Evolutionary conservation across 768 basidiomycete species (phyloP).

Genomic region (Naematelia encephala): DNA sequence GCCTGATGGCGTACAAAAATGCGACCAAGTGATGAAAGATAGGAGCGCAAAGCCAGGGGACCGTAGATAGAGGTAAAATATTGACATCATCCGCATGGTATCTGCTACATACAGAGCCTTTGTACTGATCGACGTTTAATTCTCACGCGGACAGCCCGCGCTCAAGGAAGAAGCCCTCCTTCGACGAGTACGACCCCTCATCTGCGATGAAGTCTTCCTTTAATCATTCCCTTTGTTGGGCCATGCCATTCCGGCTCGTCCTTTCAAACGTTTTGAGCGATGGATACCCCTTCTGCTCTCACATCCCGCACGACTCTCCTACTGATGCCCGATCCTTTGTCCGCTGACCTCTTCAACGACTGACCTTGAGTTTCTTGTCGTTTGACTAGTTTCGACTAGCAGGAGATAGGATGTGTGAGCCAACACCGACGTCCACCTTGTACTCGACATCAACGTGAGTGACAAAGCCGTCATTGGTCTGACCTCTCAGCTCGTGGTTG

Average conservation of each 20-base stretch:
- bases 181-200: background rate
- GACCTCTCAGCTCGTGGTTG: background rate
- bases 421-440: conserved; percentile 21
- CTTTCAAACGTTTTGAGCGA: background rate
- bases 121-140: too few species aligned
- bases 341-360: background rate
- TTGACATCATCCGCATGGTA: background rate
- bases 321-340: background rate
- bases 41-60: conserved; percentile 15
- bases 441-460: conserved; percentile 25
- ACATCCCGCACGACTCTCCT: background rate
- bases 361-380: background rate
- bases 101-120: too few species aligned
- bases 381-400: background rate
- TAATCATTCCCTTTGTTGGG: background rate
- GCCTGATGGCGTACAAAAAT: conserved; percentile 81
- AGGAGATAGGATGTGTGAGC: conserved; percentile 6
- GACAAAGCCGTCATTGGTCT: background rate
- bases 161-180: background rate
- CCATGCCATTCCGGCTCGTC: background rate
- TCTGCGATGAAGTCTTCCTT: background rate
- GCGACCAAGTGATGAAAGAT: conserved; percentile 16
- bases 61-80: background rate
- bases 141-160: too few species aligned
- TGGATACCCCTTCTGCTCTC: background rate